Conservation (phyloP, 768 basidiomycete species). For the Boletus sensibilis region DNA sequence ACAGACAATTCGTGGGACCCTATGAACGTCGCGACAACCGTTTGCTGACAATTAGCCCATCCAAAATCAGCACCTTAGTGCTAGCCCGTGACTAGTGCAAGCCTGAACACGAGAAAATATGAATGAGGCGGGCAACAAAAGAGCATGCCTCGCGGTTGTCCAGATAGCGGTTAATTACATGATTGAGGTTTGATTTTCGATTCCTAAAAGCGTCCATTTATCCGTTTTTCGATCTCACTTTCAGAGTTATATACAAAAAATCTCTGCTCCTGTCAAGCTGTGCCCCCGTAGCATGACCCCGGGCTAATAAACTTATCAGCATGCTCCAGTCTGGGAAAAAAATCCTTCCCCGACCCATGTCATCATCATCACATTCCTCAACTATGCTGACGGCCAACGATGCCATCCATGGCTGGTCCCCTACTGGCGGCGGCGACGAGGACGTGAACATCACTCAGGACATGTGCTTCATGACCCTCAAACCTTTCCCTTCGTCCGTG, state of each 20-base stretch:
- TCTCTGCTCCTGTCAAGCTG: neutral
- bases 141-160: neutral
- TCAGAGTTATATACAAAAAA: neutral
- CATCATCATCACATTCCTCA: neutral
- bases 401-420: slow-evolving; percentile 30
- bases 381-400: slow-evolving; percentile 13
- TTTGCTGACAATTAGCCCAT: neutral
- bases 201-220: slow-evolving; percentile 7
- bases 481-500: slow-evolving; percentile 1
- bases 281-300: neutral
- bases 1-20: neutral
- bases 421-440: slow-evolving; percentile 26
- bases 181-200: slow-evolving; percentile 18
- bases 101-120: neutral
- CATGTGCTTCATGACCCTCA: slow-evolving; percentile 5
- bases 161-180: slow-evolving; percentile 6
- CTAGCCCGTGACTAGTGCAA: neutral
- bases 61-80: neutral
- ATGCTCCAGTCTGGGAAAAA: neutral
- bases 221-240: slow-evolving; percentile 7
- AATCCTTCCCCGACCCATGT: neutral
- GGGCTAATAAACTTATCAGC: slow-evolving; percentile 8
- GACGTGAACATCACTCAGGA: slow-evolving; percentile 27
- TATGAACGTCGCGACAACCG: neutral
- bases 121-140: neutral